Percentiles rank a stretch among this genome's conserved stretches.
phyloP scores from a whole-genome alignment of 75 land plant species.

The Ceratopteris richardii region DNA sequence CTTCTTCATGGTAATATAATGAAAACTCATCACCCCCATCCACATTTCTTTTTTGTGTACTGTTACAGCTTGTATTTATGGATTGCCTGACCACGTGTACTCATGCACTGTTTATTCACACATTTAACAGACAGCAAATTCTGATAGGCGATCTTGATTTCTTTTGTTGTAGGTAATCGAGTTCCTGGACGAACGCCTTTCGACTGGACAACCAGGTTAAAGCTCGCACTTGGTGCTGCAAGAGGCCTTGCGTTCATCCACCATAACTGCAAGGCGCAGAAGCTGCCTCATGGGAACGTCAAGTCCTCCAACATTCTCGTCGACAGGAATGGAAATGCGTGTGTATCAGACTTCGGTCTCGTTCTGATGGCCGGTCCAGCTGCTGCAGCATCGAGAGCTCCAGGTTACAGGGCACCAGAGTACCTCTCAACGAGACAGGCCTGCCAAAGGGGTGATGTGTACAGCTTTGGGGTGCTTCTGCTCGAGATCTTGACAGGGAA shows the following conservation, averaged over 20 bases:
- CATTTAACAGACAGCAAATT: no score
- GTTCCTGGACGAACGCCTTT: constrained; percentile 64
- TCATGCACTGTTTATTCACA: not conserved
- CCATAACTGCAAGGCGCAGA: constrained; percentile 36
- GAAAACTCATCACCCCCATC: no score
- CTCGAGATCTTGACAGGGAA: constrained; percentile 77
- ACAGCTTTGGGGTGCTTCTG: constrained; percentile 71
- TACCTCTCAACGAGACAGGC: constrained; percentile 38
- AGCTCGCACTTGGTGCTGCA: constrained; percentile 61
- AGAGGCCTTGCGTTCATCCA: constrained; percentile 65
- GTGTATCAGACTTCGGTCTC: constrained; percentile 72
- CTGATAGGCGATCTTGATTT: no score
- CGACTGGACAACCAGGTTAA: constrained; percentile 75
- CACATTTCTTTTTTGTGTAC: no score
- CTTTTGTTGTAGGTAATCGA: constrained; percentile 38
- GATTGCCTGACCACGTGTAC: no score
- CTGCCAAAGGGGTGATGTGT: constrained; percentile 68
- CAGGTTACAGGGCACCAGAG: constrained; percentile 85
- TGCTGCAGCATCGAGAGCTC: constrained; percentile 43
- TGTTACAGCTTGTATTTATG: no score
- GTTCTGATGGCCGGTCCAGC: constrained; percentile 48
- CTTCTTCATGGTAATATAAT: constrained; percentile 71
- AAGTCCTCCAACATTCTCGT: constrained; percentile 73
- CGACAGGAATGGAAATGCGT: constrained; percentile 63
- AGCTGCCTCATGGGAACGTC: constrained; percentile 73